Evolutionary conservation across 108 stramenopile genomes (phyloP), one percentile per base, ranked within the genome.

Genomic region (Nitzschia palea): DNA sequence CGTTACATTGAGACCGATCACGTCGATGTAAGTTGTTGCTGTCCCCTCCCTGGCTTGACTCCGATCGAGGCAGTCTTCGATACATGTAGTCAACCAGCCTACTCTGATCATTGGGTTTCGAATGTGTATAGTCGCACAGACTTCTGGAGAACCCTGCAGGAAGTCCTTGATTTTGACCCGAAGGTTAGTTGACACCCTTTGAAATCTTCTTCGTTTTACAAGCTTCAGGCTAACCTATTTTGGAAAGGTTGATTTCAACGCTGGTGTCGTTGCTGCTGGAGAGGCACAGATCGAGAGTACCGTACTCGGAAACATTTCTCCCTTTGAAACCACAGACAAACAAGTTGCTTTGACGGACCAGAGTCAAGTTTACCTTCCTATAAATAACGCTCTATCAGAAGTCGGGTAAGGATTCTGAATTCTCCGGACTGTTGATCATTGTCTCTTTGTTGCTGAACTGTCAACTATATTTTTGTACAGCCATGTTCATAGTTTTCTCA

Each of bases 221-320:
- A 52, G 1, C 14, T 2, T 10, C 5, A 5, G 8, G 18, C 22
- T 40, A 40, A 40, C 37, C 37, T 40, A 40, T 14, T 40, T 8
- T 15, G 30, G 2, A 3, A 23, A 60, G 59, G 78, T 73, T 15
- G 94, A 95, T 76, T 95, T 95, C 68, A 95, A 95, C 75, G 94
- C 94, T 0, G 94, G 90, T 4, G 94, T 91, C 9, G 89, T 95
- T 5, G 90, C 94, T 2, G 94, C 94, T 15, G 94, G 94, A 36
- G 90, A 91, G 58, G 90, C 94, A 2, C 90, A 91, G 56, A 95
- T 95, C 71, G 94, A 95, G 50, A 79, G 77, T 62, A 95, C 94
- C 17, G 94, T 95, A 14, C 86, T 86, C 10, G 94, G 94, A 22
- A 95, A 95, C 67, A 61, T 48, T 29, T 74, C 85, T 3, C 17